Percentiles rank a stretch among this genome's conserved stretches.
These are phyloP conservation scores for Plasmodium chabaudi DNA, from an alignment of 169 alveolate genomes.

Conservation along the genomic window DNA sequence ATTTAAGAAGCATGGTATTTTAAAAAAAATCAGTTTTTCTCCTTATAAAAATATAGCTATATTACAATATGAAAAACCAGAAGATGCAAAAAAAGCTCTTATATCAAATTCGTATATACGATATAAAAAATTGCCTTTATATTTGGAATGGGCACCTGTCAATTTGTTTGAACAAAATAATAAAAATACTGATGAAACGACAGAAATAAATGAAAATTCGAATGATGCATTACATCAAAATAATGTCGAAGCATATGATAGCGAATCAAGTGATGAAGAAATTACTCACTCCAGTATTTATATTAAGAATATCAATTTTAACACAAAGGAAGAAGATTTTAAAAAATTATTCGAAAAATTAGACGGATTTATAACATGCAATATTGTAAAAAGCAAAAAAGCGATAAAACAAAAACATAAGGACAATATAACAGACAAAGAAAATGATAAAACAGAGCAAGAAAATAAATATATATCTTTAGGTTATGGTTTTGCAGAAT, in stretches of 20 bases:
- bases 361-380: constrained; percentile 83
- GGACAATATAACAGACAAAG: constrained; percentile 27
- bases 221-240: constrained; percentile 42
- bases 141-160: constrained; percentile 95
- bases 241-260: constrained; percentile 13
- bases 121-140: constrained; percentile 90
- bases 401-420: constrained; percentile 76
- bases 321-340: constrained; percentile 88
- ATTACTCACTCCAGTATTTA: constrained; percentile 87
- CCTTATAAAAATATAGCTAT: constrained; percentile 93
- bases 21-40: constrained; percentile 87
- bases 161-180: constrained; percentile 70
- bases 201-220: constrained; percentile 18
- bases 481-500: constrained; percentile 95
- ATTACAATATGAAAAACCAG: constrained; percentile 88
- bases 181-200: neutral
- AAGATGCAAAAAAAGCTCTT: constrained; percentile 91
- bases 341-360: constrained; percentile 79
- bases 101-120: constrained; percentile 89
- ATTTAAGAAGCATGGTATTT: constrained; percentile 89
- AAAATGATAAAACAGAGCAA: constrained; percentile 21
- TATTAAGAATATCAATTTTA: constrained; percentile 91
- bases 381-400: constrained; percentile 81
- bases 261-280: constrained; percentile 72
- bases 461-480: constrained; percentile 78